phyloP scores from a whole-genome alignment of 2,329 filamentous ascomycete genomes.

The Penicillium sp. region DNA sequence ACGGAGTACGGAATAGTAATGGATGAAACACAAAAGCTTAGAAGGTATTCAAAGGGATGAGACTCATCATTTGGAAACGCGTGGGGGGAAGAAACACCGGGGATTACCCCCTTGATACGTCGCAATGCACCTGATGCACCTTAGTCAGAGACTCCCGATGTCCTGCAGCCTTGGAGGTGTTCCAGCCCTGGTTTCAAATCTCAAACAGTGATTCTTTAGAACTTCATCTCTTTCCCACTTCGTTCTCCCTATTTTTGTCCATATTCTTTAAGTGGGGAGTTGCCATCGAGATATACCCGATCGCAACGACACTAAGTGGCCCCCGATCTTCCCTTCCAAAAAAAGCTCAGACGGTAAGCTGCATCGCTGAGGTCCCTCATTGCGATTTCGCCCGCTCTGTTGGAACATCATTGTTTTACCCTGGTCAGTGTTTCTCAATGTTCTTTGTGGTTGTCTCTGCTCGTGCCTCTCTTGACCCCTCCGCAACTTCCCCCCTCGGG shows the following conservation, averaged over 20 bases:
- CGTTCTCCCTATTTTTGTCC: neutral
- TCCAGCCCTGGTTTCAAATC: neutral
- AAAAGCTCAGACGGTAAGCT: conserved; percentile 22
- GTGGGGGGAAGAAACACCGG: neutral
- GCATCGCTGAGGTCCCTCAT: conserved; percentile 11
- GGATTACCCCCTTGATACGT: conserved; percentile 11
- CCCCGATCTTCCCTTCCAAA: conserved; percentile 17
- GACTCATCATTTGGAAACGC: conserved; percentile 8
- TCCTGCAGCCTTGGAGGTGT: neutral
- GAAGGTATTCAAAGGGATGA: neutral
- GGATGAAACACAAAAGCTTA: neutral
- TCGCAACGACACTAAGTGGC: conserved; percentile 19
- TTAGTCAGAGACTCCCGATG: conserved; percentile 9
- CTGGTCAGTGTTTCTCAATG: neutral
- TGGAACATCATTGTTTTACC: conserved; percentile 6
- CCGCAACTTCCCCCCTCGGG: neutral
- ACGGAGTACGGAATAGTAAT: too few species aligned
- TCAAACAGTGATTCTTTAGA: neutral
- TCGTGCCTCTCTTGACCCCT: conserved; percentile 1
- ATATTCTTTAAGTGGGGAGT: conserved; percentile 1
- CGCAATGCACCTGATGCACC: neutral
- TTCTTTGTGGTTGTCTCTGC: neutral
- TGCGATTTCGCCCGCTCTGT: conserved; percentile 12
- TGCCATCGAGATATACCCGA: conserved; percentile 16
- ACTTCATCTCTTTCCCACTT: neutral